A percentile compares a stretch with the other conserved stretches of the same genome.
Conservation (phyloP, 805 yeast genomes). For the Ogataea pignaliae region DNA sequence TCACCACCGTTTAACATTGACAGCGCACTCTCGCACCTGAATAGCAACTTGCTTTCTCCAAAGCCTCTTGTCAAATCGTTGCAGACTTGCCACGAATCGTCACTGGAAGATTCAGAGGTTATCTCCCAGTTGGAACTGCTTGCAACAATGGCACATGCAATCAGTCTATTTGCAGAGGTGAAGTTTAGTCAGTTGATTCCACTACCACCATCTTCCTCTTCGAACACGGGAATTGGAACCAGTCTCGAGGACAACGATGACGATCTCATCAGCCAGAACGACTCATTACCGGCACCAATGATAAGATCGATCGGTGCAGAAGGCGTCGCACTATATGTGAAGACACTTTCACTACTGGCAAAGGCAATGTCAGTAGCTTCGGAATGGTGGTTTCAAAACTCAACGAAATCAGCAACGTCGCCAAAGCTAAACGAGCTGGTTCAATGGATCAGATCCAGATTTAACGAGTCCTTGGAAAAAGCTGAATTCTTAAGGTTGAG, state of each 20-base stretch:
- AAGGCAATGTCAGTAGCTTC: slow-evolving; percentile 83
- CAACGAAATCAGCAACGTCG: slow-evolving; percentile 27
- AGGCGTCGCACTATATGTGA: slow-evolving; percentile 80
- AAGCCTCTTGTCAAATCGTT: slow-evolving; percentile 22
- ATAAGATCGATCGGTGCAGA: slow-evolving; percentile 69
- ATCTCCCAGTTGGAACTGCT: slow-evolving; percentile 57
- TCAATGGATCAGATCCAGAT: slow-evolving; percentile 87
- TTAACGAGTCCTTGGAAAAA: slow-evolving; percentile 83
- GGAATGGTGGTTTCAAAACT: slow-evolving; percentile 77
- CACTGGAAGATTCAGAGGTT: slow-evolving; percentile 33
- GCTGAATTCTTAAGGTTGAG: slow-evolving; percentile 73
- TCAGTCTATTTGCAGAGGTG: slow-evolving; percentile 83
- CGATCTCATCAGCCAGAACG: slow-evolving; percentile 32
- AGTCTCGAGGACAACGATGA: slow-evolving; percentile 8
- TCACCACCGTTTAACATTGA: slow-evolving; percentile 9
- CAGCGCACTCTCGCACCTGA: slow-evolving; percentile 13
- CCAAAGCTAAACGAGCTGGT: slow-evolving; percentile 62
- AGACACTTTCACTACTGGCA: slow-evolving; percentile 76
- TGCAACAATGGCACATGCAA: slow-evolving; percentile 88
- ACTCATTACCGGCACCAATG: slow-evolving; percentile 52
- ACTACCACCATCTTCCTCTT: slow-evolving; percentile 48
- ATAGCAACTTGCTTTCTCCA: slow-evolving; percentile 10
- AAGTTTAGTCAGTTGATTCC: slow-evolving; percentile 85
- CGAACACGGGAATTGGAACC: slow-evolving; percentile 6
- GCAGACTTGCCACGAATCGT: slow-evolving; percentile 19